Percentiles rank a stretch among this genome's conserved stretches.
Evolutionary conservation across 2,329 filamentous ascomycete species (phyloP).

Genomic region (Knoxdaviesia capensis): DNA sequence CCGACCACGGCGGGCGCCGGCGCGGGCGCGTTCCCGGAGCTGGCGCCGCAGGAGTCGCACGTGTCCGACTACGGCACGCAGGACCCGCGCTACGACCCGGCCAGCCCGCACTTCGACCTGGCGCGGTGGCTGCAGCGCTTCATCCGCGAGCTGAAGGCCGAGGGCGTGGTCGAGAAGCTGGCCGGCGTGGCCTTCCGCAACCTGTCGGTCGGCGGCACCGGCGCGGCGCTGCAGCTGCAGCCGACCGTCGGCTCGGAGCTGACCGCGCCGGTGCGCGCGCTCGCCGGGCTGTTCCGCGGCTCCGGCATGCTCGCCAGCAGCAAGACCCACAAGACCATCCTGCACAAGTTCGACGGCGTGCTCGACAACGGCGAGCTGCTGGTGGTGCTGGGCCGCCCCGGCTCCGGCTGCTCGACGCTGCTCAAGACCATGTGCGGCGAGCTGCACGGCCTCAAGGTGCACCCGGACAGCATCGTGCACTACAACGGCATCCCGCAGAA

Average conservation of each 20-base stretch:
- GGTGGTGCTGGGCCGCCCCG: conserved; percentile 47
- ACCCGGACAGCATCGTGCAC: conserved; percentile 28
- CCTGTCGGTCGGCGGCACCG: conserved; percentile 46
- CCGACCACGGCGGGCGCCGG: conserved; percentile 7
- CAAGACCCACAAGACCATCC: conserved; percentile 31
- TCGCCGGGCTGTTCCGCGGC: not conserved
- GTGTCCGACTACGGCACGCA: no score
- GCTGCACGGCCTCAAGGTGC: conserved; percentile 33
- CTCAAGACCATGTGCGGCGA: conserved; percentile 42
- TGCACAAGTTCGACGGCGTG: conserved; percentile 43
- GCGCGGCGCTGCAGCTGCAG: conserved; percentile 47
- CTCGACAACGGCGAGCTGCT: conserved; percentile 45
- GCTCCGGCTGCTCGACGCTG: conserved; percentile 42
- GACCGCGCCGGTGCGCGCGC: conserved; percentile 31
- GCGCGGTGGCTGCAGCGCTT: conserved; percentile 20
- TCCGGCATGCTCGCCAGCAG: conserved; percentile 34
- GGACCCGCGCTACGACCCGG: conserved; percentile 17
- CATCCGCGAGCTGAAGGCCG: conserved; percentile 24
- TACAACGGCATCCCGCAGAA: conserved; percentile 39
- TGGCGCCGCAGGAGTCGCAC: no score
- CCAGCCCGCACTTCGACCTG: conserved; percentile 18
- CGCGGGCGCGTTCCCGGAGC: no score
- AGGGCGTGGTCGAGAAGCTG: conserved; percentile 29
- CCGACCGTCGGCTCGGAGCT: conserved; percentile 42
- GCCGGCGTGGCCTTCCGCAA: conserved; percentile 45